phyloP scores from a whole-genome alignment of 768 basidiomycete species.

The Mycena venus region DNA sequence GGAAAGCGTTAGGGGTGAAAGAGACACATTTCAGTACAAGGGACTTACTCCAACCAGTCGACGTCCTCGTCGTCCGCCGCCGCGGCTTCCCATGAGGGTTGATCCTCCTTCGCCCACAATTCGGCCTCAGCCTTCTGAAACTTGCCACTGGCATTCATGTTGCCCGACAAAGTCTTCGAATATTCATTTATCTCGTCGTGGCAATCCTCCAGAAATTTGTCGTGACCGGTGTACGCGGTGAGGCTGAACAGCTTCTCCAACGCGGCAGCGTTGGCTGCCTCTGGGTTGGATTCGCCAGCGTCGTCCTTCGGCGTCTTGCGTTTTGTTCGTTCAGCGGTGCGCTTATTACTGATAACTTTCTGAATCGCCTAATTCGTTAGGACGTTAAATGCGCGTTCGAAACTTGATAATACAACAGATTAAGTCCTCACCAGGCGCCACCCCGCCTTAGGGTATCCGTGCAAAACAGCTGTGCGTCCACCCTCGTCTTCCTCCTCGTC shows the following conservation, averaged over 20 bases:
- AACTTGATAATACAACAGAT: not conserved
- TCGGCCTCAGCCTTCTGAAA: not conserved
- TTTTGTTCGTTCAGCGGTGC: not conserved
- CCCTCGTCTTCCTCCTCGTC: not conserved
- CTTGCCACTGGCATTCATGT: constrained; percentile 8
- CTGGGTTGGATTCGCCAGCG: not conserved
- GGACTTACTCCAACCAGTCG: constrained; percentile 19
- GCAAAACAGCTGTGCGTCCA: not conserved
- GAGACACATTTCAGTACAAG: not conserved
- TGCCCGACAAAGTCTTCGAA: not conserved
- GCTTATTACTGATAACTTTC: constrained; percentile 24
- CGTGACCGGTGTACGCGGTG: constrained; percentile 8
- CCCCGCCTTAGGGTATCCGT: constrained; percentile 6
- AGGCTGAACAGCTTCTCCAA: constrained; percentile 1
- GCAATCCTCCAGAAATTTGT: constrained; percentile 1
- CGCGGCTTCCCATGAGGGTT: not conserved
- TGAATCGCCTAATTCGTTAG: constrained; percentile 8
- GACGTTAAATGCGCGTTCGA: not conserved
- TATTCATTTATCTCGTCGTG: not conserved
- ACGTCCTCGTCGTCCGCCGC: constrained; percentile 3
- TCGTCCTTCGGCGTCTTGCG: not conserved
- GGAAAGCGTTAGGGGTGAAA: not conserved
- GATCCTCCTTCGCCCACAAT: constrained; percentile 14
- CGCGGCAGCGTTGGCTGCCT: not conserved
- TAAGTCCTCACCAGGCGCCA: constrained; percentile 1